A percentile compares a stretch with the other conserved stretches of the same genome.
phyloP scores from a whole-genome alignment of 2,329 filamentous ascomycete species.

The Fusarium praegraminearum region DNA sequence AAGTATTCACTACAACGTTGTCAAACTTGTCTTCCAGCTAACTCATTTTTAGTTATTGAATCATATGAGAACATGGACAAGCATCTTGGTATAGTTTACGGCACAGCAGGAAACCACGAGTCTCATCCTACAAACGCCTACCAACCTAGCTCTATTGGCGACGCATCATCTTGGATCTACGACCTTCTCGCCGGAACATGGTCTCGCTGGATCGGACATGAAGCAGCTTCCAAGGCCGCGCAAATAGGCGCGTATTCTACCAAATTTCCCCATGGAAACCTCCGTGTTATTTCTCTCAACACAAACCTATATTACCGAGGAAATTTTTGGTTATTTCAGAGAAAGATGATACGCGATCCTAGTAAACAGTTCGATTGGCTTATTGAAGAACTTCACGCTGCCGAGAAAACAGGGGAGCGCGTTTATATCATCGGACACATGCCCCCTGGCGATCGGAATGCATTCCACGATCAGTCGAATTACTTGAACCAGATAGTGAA shows the following conservation, averaged over 20 bases:
- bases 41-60: conserved; percentile 52
- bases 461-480: conserved; percentile 64
- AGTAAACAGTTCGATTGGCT: conserved; percentile 66
- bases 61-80: conserved; percentile 62
- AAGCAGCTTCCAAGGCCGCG: conserved; percentile 49
- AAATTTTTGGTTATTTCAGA: conserved; percentile 68
- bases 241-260: conserved; percentile 64
- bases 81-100: conserved; percentile 61
- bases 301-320: conserved; percentile 70
- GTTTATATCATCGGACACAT: conserved; percentile 71
- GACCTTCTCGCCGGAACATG: conserved; percentile 60
- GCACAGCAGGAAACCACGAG: conserved; percentile 69
- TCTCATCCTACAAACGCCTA: conserved; percentile 65
- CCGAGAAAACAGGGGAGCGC: conserved; percentile 63
- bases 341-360: conserved; percentile 63
- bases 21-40: neutral
- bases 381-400: conserved; percentile 63
- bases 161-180: conserved; percentile 65
- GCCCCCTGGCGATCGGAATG: conserved; percentile 63
- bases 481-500: conserved; percentile 66
- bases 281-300: conserved; percentile 70
- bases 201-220: conserved; percentile 59
- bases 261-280: conserved; percentile 58
- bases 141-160: conserved; percentile 55
- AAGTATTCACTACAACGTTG: conserved; percentile 1